Evolutionary conservation across 108 stramenopile genomes (phyloP).

Genomic region (Parietichytrium sp.): DNA sequence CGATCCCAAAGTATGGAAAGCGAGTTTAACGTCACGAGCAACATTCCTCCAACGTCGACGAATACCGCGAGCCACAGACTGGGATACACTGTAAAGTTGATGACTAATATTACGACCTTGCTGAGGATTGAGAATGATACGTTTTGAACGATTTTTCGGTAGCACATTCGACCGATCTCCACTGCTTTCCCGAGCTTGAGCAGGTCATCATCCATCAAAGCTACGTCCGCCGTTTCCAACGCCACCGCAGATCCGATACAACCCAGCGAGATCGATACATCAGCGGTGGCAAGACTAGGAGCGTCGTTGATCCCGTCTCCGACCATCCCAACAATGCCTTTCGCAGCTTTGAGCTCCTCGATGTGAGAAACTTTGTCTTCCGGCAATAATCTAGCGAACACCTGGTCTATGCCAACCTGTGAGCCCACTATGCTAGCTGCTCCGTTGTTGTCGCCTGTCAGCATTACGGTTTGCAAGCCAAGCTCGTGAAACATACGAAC

Average conservation of each 20-base stretch:
- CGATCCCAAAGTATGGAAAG: constrained; percentile 1
- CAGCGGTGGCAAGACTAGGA: constrained; percentile 59
- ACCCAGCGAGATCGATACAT: constrained; percentile 62
- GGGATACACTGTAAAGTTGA: not conserved
- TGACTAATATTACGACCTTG: constrained; percentile 13
- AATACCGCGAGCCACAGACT: constrained; percentile 37
- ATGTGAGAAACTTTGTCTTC: constrained; percentile 18
- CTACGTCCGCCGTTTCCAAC: constrained; percentile 60
- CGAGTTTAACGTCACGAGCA: constrained; percentile 38
- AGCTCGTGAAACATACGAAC: not conserved
- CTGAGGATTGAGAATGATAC: not conserved
- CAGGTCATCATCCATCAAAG: constrained; percentile 55
- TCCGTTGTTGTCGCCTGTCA: not conserved
- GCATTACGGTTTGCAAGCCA: not conserved
- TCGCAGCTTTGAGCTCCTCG: not conserved
- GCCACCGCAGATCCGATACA: constrained; percentile 53
- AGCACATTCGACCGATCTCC: constrained; percentile 44
- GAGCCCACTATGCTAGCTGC: not conserved
- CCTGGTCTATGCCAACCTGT: not conserved
- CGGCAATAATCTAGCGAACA: not conserved
- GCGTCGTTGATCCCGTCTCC: constrained; percentile 67
- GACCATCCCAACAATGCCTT: constrained; percentile 46
- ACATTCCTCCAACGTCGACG: constrained; percentile 28
- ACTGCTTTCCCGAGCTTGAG: constrained; percentile 51
- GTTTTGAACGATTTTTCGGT: constrained; percentile 13